phyloP scores from a whole-genome alignment of 345 rosid genomes.

The Rubroshorea leprosula region DNA sequence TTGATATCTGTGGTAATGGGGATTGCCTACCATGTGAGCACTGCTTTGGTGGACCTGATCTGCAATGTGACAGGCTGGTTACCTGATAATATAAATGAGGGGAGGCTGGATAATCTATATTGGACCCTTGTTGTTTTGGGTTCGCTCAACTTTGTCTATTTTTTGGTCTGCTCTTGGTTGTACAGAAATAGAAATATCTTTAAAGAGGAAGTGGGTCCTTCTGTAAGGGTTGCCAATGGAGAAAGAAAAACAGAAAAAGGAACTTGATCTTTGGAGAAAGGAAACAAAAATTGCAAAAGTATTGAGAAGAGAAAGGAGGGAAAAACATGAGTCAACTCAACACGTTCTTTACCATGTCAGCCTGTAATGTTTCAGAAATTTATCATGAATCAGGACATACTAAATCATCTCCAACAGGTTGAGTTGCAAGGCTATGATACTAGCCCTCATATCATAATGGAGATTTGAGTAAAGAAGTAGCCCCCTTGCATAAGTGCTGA shows the following conservation, averaged over 20 bases:
- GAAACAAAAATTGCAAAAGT: too few species aligned
- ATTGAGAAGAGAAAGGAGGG: too few species aligned
- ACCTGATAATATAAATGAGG: constrained; percentile 29
- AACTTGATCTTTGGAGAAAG: too few species aligned
- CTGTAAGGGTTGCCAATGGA: background rate
- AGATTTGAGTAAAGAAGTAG: too few species aligned
- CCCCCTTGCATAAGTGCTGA: too few species aligned
- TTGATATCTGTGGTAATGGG: constrained; percentile 26
- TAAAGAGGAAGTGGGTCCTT: background rate
- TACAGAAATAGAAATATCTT: constrained; percentile 2
- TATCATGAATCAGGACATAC: too few species aligned
- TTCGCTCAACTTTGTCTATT: constrained; percentile 9
- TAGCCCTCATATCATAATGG: too few species aligned
- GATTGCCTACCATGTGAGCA: constrained; percentile 28
- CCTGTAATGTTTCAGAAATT: too few species aligned
- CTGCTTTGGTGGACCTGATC: constrained; percentile 24
- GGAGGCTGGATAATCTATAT: constrained; percentile 34
- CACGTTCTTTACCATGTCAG: too few species aligned
- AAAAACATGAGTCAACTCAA: too few species aligned
- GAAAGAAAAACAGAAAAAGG: background rate
- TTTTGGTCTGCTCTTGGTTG: background rate
- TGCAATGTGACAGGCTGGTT: constrained; percentile 31
- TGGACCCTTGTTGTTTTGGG: constrained; percentile 25
- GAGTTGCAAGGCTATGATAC: too few species aligned
- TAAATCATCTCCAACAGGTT: too few species aligned